A percentile compares a stretch with the other conserved stretches of the same genome.
Evolutionary conservation across 1,284 basidiomycete genomes (phyloP).

Genomic region (Ceratorhiza oryzae-sativae): DNA sequence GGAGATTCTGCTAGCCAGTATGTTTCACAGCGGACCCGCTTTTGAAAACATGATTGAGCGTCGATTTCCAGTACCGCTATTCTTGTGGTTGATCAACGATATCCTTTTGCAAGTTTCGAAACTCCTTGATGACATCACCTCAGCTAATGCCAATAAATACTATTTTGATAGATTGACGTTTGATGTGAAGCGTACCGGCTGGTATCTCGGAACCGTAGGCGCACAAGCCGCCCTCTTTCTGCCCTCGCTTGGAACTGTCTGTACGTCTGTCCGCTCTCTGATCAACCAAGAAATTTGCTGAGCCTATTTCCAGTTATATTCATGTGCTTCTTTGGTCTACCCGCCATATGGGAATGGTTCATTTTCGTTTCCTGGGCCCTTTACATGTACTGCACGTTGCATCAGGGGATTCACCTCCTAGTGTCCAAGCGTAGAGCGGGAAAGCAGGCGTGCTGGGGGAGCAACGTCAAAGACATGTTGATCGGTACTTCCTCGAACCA

Average conservation of each 20-base stretch:
- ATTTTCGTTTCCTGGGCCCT: not conserved
- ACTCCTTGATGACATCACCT: not conserved
- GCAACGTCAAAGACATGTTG: not conserved
- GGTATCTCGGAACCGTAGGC: not conserved
- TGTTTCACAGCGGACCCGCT: too few relatives aligned
- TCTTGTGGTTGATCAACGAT: not conserved
- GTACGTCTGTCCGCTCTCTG: not conserved
- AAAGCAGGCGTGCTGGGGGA: not conserved
- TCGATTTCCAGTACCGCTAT: not conserved
- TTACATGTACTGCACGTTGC: not conserved
- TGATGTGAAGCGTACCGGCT: not conserved
- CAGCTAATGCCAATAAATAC: not conserved
- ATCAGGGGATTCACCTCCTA: not conserved
- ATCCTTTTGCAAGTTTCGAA: not conserved
- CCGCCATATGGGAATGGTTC: not conserved
- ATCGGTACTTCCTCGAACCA: not conserved
- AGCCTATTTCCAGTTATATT: not conserved
- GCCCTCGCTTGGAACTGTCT: not conserved
- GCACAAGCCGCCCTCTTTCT: not conserved
- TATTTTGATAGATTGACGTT: not conserved
- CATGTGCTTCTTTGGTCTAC: not conserved
- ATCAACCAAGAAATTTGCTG: not conserved
- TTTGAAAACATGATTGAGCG: not conserved
- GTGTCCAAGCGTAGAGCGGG: not conserved
- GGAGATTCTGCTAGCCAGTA: too few relatives aligned